Evolutionary conservation across 495 filamentous ascomycete species (phyloP), one percentile per base, ranked within the genome.

Genomic region (Hypoxylon trugodes): DNA sequence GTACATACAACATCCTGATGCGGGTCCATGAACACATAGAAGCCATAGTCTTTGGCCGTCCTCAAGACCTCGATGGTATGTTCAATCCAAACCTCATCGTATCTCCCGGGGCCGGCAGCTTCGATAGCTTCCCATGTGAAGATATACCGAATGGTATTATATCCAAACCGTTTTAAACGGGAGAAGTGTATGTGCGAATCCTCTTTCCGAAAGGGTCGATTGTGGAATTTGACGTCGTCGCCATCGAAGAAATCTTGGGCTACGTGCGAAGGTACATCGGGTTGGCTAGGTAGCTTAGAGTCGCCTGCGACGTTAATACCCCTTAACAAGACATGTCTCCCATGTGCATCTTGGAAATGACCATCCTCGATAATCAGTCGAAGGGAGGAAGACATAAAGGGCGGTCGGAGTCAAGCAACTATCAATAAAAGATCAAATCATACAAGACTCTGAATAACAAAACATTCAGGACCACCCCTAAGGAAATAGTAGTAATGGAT

Each of bases 51-150:
- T 71, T 91, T 97, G 30, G 93, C 93, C 30, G 90, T 77, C 40
- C 92, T 83, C 49, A 98, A 79, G 12, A 98, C 77, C 24, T 88
- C 83, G 58, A 98, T 92, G 1, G 96, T 98, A 70, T 93, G 90
- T 47, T 90, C 76, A 59, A 97, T 90, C 90, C 91, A 98, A 59
- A 92, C 90, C 68, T 98, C 90, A 61, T 98, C 95, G 74, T 98
- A 98, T 61, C 82, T 90, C 1, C 93, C 92, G n/a, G 95, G 95
- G 0, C 93, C 95, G 9, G 87, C 88, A 57, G 92, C 87, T 77
- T 98, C 95, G 69, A 98, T 94, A n/a, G 95, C 94, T 73, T 98
- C 95, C 95, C 95, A 98, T 0, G 94, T 98, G 72, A 96, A 98
- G 59, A 98, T 82, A 71, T 98, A 98, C 68, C 95, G 84, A 47